phyloP scores from a whole-genome alignment of 768 basidiomycete genomes.

The Candolleomyces aberdarensis region DNA sequence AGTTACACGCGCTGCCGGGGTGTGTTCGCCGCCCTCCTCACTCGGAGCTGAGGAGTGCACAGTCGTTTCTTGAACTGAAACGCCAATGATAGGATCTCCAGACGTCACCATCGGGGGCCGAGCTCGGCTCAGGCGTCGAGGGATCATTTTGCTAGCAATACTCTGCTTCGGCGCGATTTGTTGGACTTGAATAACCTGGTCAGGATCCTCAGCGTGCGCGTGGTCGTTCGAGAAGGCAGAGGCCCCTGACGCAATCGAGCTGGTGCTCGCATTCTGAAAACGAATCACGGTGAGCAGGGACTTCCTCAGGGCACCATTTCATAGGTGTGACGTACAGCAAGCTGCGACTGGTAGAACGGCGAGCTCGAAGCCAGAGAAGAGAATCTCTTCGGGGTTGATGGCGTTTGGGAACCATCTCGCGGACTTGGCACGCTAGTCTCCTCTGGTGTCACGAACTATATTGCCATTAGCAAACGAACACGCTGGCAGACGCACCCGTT shows the following conservation, averaged over 20 bases:
- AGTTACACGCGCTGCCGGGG: slow-evolving; percentile 22
- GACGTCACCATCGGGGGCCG: slow-evolving; percentile 35
- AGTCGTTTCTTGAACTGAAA: slow-evolving; percentile 47
- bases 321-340: slow-evolving; percentile 30
- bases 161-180: slow-evolving; percentile 42
- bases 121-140: slow-evolving; percentile 44
- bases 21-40: slow-evolving; percentile 17
- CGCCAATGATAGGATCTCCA: slow-evolving; percentile 38
- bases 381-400: slow-evolving; percentile 30
- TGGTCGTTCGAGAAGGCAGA: slow-evolving; percentile 33
- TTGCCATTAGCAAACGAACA: neutral
- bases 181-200: slow-evolving; percentile 47
- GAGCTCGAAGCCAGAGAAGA: slow-evolving; percentile 42
- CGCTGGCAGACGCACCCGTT: neutral
- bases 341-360: slow-evolving; percentile 43
- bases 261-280: slow-evolving; percentile 40
- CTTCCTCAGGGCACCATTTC: neutral
- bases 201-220: slow-evolving; percentile 37
- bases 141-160: slow-evolving; percentile 42
- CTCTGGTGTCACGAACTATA: neutral
- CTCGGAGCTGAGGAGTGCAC: slow-evolving; percentile 25
- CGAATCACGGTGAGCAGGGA: slow-evolving; percentile 1
- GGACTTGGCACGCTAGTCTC: neutral
- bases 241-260: slow-evolving; percentile 41
- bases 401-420: neutral